Base-by-base conservation (phyloP, 352 stramenopile species). In the Phytopythium vexans region DNA sequence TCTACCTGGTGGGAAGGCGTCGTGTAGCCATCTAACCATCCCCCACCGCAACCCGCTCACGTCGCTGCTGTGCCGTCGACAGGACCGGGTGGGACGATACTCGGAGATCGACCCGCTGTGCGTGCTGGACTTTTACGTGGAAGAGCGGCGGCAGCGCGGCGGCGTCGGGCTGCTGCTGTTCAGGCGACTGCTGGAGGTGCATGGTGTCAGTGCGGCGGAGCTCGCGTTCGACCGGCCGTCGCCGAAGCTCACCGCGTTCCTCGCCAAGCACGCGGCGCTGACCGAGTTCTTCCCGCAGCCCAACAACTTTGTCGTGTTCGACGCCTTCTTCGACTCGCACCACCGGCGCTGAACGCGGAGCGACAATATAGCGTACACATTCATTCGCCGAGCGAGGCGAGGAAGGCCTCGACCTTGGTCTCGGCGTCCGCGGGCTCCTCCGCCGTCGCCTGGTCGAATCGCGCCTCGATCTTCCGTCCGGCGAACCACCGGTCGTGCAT, bases 271-370 rank as follows among this genome's bases (percentile, higher is more conserved):
- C 56, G 72, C 68, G 16, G 61, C 44, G 0, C 67, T 95, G 27
- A 59, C 31, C 0, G 51, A 67, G 1, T 77, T 81, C 54, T 68
- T 76, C 49, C 66, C 64, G 33, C 87, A 96, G 53, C 76, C 83
- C 50, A 96, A 95, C 64, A 83, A 81, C 49, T 96, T 95, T 62
- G 82, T 95, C 27, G 40, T 96, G 14, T 95, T 92, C 49, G 70
- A 90, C 55, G 69, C 47, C 38, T 94, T 77, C 58, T 92, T 94
- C 40, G 21, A 27, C 21, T 27, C 48, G 11, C 39, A 65, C 42
- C 32, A 56, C 44, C 34, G 51, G 48, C 34, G 60, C 46, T 70
- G 56, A 61, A 38, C 21, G 2, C 21, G 21, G 21, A 27, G 21
- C 21, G 21, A 27, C 21, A 27, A 27, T 27, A 27, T 27, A 27